Base-by-base conservation (phyloP, 2,329 filamentous ascomycete genomes). In the Albifimbria verrucaria region DNA sequence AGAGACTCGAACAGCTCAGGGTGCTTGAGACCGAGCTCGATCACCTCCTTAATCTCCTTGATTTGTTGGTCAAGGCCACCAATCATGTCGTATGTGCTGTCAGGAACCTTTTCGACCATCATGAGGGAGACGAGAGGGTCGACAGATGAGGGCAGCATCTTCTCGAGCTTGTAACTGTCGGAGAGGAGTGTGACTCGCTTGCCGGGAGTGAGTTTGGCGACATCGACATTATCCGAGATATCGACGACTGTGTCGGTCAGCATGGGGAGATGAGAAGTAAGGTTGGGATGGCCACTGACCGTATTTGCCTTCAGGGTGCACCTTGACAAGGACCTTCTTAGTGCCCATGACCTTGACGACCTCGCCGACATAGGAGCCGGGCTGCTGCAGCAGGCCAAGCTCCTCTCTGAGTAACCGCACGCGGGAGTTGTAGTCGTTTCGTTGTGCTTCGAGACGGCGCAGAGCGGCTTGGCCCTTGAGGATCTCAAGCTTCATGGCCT, bases 301-400 rank as follows among this genome's bases (percentile, higher is more conserved):
- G 67, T 99, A 99, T 96, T 99, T 99, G 67, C 94, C 94, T 75
- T 99, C 94, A 10, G 94, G 94, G 74, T 99, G 94, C 65, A 99
- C 94, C 78, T 99, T 99, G 64, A 99, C 94, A 54, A 99, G 80
- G 49, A 99, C 92, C 80, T 99, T 97, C 79, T 99, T 99, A 52
- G 94, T 99, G 69, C 93, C 87, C 94, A 99, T 99, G 54, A 97
- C 94, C 82, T 97, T 99, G 69, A 99, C 94, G n/a, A 99, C 94
- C 76, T 99, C 94, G 55, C 94, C 94, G 28, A 99, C 94, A 69
- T 99, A 99, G 20, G 93, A 97, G 41, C 94, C 94, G 3, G 94
- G 94, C 73, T 99, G 94, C 75, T 99, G 94, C 59, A 99, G 79
- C 65, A 99, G 79, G 50, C 94, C 94, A 21, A 99, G 83, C 79